Conservation (phyloP, 495 filamentous ascomycete genomes). For the Lasiosphaeriaceae sp. region DNA sequence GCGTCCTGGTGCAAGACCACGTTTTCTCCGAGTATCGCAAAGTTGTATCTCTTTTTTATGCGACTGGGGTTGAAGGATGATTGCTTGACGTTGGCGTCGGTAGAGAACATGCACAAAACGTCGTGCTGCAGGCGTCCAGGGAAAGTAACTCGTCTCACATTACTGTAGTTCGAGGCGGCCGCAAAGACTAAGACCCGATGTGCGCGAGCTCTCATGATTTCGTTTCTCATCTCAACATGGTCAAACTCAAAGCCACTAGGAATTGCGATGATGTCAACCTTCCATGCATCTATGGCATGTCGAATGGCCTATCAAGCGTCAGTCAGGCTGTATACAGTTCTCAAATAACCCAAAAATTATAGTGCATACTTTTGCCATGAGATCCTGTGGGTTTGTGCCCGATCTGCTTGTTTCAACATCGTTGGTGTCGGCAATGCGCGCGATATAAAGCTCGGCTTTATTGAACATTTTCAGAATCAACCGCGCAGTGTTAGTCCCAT, state of each 20-base stretch:
- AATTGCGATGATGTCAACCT: constrained; percentile 14
- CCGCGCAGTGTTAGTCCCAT: constrained; percentile 15
- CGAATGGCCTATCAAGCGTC: constrained; percentile 10
- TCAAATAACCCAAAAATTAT: no score
- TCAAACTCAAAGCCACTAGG: not conserved
- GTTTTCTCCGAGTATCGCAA: constrained; percentile 13
- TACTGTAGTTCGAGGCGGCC: constrained; percentile 7
- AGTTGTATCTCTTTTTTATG: not conserved
- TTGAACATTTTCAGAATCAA: constrained; percentile 14
- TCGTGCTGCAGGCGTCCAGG: constrained; percentile 4
- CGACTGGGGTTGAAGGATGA: constrained; percentile 8
- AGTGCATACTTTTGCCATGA: not conserved
- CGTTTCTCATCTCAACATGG: constrained; percentile 1
- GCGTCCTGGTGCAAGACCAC: not conserved
- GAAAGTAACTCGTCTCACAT: constrained; percentile 6
- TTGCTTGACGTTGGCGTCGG: not conserved
- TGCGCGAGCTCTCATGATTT: not conserved
- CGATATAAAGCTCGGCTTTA: constrained; percentile 12
- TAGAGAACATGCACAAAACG: constrained; percentile 18
- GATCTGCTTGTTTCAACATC: not conserved
- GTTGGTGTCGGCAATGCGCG: constrained; percentile 5
- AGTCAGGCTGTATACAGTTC: no score
- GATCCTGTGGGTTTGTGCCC: not conserved
- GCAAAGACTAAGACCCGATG: constrained; percentile 10
- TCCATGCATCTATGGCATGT: constrained; percentile 1